Conservation (phyloP, 1,139 yeast genomes). For the Yamadazyma triangularis region DNA sequence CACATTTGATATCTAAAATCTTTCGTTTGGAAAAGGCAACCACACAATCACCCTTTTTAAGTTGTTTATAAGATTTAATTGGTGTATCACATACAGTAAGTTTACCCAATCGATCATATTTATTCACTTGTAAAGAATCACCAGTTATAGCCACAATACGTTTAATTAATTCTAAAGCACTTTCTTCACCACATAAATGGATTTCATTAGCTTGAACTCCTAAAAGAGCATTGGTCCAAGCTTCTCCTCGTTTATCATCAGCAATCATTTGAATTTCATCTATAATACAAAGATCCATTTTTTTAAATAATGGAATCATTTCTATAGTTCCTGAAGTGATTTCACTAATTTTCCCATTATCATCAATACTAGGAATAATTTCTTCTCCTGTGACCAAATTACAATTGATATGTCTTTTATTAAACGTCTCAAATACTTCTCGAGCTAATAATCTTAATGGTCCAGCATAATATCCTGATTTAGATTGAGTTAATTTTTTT, state of each 20-base stretch:
- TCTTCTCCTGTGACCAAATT: conserved; percentile 94
- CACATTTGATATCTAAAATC: conserved; percentile 61
- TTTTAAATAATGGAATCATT: conserved; percentile 69
- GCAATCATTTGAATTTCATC: conserved; percentile 97
- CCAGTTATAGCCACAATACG: conserved; percentile 66
- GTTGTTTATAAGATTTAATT: conserved; percentile 25
- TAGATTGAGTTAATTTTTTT: conserved; percentile 58
- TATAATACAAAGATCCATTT: conserved; percentile 81
- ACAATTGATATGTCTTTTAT: conserved; percentile 60
- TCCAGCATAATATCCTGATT: conserved; percentile 91
- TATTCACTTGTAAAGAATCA: conserved; percentile 65
- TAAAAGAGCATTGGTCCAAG: conserved; percentile 90
- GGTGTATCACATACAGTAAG: conserved; percentile 49
- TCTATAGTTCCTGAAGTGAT: conserved; percentile 89
- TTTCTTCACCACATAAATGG: conserved; percentile 90
- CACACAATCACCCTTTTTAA: conserved; percentile 78
- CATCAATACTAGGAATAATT: conserved; percentile 65
- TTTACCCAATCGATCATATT: conserved; percentile 72
- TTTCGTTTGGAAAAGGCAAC: conserved; percentile 78
- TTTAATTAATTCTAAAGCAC: conserved; percentile 64
- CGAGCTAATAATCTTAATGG: conserved; percentile 87
- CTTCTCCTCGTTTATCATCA: conserved; percentile 78
- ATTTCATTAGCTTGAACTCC: conserved; percentile 85
- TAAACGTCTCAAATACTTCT: conserved; percentile 82
- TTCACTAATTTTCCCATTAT: conserved; percentile 64